Percentiles rank a stretch among this genome's conserved stretches.
phyloP scores from a whole-genome alignment of 768 basidiomycete species.

The Lentinus brumalis region DNA sequence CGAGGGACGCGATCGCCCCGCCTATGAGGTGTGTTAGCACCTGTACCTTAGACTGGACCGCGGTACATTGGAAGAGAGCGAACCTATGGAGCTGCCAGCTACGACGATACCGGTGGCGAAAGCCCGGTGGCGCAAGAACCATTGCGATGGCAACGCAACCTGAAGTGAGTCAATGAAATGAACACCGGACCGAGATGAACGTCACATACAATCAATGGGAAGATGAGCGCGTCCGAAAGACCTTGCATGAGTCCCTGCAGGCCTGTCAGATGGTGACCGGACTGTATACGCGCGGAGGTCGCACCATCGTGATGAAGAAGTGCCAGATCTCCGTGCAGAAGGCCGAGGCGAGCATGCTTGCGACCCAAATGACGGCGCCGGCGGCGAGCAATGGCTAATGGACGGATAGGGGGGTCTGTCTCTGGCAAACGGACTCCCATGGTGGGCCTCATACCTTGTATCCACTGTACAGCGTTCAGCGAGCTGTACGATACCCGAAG shows the following conservation, averaged over 20 bases:
- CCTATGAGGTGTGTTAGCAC: slow-evolving; percentile 1
- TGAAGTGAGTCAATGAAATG: background rate
- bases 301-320: slow-evolving; percentile 35
- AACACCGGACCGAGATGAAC: background rate
- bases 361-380: slow-evolving; percentile 29
- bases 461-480: slow-evolving; percentile 12
- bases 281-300: slow-evolving; percentile 3
- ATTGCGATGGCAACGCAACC: slow-evolving; percentile 24
- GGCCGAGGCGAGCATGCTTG: slow-evolving; percentile 33
- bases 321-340: slow-evolving; percentile 35
- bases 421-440: background rate
- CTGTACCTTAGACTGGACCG: background rate
- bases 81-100: slow-evolving; percentile 23
- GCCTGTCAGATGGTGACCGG: slow-evolving; percentile 16
- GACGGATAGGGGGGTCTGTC: background rate
- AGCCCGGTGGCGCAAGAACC: slow-evolving; percentile 22
- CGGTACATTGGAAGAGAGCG: background rate
- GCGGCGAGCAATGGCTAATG: slow-evolving; percentile 33
- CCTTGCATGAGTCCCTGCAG: slow-evolving; percentile 35
- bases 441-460: slow-evolving; percentile 14
- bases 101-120: slow-evolving; percentile 23
- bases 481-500: background rate
- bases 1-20: slow-evolving; percentile 18
- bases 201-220: slow-evolving; percentile 19
- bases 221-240: slow-evolving; percentile 19